These are phyloP conservation scores for Hypoxylon subgilvum DNA, from an alignment of 495 filamentous ascomycete genomes.

Conservation along the genomic window DNA sequence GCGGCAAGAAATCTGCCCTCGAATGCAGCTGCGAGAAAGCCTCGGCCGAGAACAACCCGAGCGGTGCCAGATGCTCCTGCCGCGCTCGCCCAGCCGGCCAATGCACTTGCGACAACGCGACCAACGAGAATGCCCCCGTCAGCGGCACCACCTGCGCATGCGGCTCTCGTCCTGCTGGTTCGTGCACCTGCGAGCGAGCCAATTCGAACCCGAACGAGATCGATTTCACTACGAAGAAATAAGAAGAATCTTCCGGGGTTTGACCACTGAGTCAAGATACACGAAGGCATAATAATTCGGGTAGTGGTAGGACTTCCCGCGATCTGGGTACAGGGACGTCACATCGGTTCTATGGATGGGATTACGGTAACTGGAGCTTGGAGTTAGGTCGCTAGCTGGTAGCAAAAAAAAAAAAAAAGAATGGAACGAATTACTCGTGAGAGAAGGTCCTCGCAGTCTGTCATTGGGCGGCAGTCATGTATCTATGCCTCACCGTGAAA, in stretches of 20 bases:
- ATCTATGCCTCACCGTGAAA: too few relatives aligned
- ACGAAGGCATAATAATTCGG: not conserved
- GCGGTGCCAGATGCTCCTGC: conserved; percentile 84
- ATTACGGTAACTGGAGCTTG: conserved; percentile 8
- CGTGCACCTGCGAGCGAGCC: conserved; percentile 84
- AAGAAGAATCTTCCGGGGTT: not conserved
- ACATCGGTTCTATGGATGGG: not conserved
- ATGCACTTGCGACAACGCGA: conserved; percentile 81
- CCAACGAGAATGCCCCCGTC: conserved; percentile 70
- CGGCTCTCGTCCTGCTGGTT: conserved; percentile 72
- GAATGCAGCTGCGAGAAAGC: conserved; percentile 86
- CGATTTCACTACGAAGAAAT: conserved; percentile 77
- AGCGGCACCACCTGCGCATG: conserved; percentile 69
- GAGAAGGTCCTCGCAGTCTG: too few relatives aligned
- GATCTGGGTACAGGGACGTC: too few relatives aligned
- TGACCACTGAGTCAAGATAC: too few relatives aligned
- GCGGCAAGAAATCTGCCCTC: conserved; percentile 83
- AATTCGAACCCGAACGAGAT: conserved; percentile 64
- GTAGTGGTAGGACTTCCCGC: not conserved
- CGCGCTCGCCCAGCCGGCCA: conserved; percentile 73
- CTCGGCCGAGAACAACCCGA: conserved; percentile 70
- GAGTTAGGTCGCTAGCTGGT: conserved; percentile 13
- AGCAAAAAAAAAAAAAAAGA: too few relatives aligned
- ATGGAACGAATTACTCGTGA: too few relatives aligned
- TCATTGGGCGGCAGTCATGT: too few relatives aligned